Evolutionary conservation across 23 red algal genomes (phyloP).

Genomic region (Gracilaria vermiculophylla): DNA sequence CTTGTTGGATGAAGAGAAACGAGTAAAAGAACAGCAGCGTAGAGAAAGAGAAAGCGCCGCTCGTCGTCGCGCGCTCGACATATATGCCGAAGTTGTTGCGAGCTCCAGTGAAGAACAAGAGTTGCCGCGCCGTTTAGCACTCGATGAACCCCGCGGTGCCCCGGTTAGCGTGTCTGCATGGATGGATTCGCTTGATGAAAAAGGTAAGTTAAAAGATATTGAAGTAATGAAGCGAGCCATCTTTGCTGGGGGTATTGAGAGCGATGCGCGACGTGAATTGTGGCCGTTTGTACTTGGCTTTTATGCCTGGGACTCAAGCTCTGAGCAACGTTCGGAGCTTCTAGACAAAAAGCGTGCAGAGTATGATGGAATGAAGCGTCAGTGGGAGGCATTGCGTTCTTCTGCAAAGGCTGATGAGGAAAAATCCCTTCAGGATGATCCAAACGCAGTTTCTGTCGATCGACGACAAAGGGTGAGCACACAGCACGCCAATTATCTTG

Average conservation of each 20-base stretch:
- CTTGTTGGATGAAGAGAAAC: constrained; percentile 36
- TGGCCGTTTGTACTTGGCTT: constrained; percentile 86
- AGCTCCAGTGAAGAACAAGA: constrained; percentile 50
- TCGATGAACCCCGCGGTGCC: constrained; percentile 31
- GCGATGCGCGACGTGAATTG: constrained; percentile 34
- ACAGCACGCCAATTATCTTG: constrained; percentile 54
- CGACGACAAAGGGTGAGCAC: constrained; percentile 63
- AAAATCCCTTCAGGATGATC: background rate
- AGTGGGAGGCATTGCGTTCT: constrained; percentile 27
- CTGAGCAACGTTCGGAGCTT: constrained; percentile 40
- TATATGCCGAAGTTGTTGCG: constrained; percentile 43
- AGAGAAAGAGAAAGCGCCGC: constrained; percentile 39
- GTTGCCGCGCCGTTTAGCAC: constrained; percentile 32
- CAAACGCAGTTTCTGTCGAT: constrained; percentile 8
- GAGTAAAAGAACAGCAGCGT: constrained; percentile 5
- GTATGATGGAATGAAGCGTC: constrained; percentile 44
- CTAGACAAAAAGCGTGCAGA: constrained; percentile 16
- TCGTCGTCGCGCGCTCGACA: constrained; percentile 61
- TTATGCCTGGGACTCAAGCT: constrained; percentile 54
- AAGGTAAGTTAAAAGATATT: constrained; percentile 65
- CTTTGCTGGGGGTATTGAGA: constrained; percentile 82
- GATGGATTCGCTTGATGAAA: constrained; percentile 43
- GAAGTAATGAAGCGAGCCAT: constrained; percentile 66
- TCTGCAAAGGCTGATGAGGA: constrained; percentile 47
- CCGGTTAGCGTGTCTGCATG: constrained; percentile 38